Conservation (phyloP, 176 grass and related monocot species). For the Thinopyrum elongatum region DNA sequence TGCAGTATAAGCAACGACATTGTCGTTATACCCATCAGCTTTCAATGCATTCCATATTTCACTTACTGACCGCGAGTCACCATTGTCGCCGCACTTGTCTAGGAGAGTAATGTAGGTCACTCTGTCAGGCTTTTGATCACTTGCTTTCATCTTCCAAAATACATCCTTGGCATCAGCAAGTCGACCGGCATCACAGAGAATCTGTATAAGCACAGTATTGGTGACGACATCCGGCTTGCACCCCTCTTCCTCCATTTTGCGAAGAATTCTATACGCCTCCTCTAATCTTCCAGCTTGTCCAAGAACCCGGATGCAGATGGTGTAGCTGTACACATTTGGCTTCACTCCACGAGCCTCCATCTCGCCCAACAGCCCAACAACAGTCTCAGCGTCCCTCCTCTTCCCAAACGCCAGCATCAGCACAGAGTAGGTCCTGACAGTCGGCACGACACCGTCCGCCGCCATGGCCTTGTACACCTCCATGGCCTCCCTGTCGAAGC, state of each 20-base stretch:
- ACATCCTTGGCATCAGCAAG: conserved; percentile 67
- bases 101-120: conserved; percentile 87
- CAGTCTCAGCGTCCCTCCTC: conserved; percentile 58
- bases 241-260: conserved; percentile 63
- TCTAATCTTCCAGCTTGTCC: conserved; percentile 61
- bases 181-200: conserved; percentile 67
- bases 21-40: conserved; percentile 70
- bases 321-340: conserved; percentile 94
- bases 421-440: conserved; percentile 79
- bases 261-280: conserved; percentile 53
- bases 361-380: conserved; percentile 58
- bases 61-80: conserved; percentile 55
- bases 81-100: conserved; percentile 75
- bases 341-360: conserved; percentile 71
- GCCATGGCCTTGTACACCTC: conserved; percentile 68
- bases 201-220: conserved; percentile 73
- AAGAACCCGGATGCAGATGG: conserved; percentile 86
- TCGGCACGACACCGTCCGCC: conserved; percentile 41
- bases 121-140: conserved; percentile 75
- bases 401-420: conserved; percentile 80
- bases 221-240: conserved; percentile 81
- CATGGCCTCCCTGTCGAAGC: conserved; percentile 57
- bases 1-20: conserved; percentile 71
- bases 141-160: conserved; percentile 82
- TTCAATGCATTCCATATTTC: conserved; percentile 74